phyloP scores from a whole-genome alignment of 2,329 filamentous ascomycete species.

The Colletotrichum zoysiae region DNA sequence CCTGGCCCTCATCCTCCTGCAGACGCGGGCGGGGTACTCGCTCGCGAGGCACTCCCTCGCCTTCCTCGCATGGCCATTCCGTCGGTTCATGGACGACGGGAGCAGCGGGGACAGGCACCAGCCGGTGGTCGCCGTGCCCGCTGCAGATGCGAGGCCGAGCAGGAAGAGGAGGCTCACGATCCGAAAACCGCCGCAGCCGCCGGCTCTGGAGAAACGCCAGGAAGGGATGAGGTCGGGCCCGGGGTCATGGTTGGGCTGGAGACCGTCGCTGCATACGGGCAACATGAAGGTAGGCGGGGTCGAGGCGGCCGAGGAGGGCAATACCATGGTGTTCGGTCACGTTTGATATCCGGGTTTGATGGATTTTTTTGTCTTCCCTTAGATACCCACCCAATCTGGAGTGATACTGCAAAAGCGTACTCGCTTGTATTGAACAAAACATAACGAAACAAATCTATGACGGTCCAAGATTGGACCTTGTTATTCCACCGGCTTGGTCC shows the following conservation, averaged over 20 bases:
- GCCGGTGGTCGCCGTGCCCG: slow-evolving; percentile 7
- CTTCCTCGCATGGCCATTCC: slow-evolving; percentile 28
- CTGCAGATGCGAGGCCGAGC: slow-evolving; percentile 29
- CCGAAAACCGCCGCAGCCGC: slow-evolving; percentile 9
- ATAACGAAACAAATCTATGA: neutral
- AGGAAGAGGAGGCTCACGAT: slow-evolving; percentile 40
- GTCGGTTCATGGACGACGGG: neutral
- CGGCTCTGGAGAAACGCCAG: neutral
- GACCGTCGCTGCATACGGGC: slow-evolving; percentile 1
- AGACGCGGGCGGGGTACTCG: slow-evolving; percentile 53
- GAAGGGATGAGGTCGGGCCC: neutral
- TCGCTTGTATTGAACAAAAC: neutral
- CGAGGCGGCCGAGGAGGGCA: neutral
- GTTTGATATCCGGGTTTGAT: neutral
- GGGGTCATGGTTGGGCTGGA: slow-evolving; percentile 15
- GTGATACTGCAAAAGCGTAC: neutral
- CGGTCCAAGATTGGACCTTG: neutral
- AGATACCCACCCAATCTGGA: slow-evolving; percentile 1
- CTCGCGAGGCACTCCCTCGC: slow-evolving; percentile 27
- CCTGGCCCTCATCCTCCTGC: slow-evolving; percentile 59
- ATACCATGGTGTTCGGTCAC: neutral
- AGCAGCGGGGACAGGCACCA: neutral
- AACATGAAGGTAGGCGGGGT: too few species aligned
- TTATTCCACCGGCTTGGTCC: neutral
- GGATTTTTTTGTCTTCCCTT: neutral